Percentiles rank a stretch among this genome's conserved stretches.
Evolutionary conservation across 805 yeast species (phyloP).

Genomic region (Candida awuae): DNA sequence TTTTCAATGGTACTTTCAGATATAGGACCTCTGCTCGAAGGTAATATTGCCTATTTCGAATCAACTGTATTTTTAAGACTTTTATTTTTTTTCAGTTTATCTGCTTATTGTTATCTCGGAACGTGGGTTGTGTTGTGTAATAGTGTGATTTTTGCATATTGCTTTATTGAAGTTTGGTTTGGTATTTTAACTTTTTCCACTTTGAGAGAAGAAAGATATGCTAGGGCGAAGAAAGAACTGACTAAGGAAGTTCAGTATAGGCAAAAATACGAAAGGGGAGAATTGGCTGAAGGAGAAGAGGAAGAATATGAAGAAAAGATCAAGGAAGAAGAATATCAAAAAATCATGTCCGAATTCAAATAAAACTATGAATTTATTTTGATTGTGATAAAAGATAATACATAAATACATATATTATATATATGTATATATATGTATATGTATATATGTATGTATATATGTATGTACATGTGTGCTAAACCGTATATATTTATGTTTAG

Average conservation of each 20-base stretch:
- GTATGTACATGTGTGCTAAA: too few relatives aligned
- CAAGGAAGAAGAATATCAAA: conserved; percentile 25
- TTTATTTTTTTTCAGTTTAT: conserved; percentile 40
- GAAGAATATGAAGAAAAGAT: conserved; percentile 19
- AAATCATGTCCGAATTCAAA: conserved; percentile 26
- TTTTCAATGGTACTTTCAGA: conserved; percentile 42
- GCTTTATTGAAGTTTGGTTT: conserved; percentile 64
- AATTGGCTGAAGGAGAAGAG: conserved; percentile 16
- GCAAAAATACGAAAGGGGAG: conserved; percentile 25
- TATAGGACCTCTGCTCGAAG: conserved; percentile 47
- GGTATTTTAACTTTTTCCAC: conserved; percentile 54
- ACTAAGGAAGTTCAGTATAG: conserved; percentile 16
- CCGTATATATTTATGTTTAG: background rate
- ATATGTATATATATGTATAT: too few relatives aligned
- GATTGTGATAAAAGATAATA: too few relatives aligned
- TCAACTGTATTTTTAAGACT: conserved; percentile 53
- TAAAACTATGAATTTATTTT: background rate
- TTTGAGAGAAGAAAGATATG: conserved; percentile 55
- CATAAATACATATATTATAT: too few relatives aligned
- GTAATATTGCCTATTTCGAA: conserved; percentile 43
- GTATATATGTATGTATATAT: too few relatives aligned
- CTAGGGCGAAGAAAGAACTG: conserved; percentile 33
- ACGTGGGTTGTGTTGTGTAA: conserved; percentile 45
- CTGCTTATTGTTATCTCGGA: conserved; percentile 41
- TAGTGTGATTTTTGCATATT: conserved; percentile 50